These are phyloP conservation scores for Pseudogymnoascus sp. DNA, from an alignment of 2,329 filamentous ascomycete genomes.

Conservation along the genomic window DNA sequence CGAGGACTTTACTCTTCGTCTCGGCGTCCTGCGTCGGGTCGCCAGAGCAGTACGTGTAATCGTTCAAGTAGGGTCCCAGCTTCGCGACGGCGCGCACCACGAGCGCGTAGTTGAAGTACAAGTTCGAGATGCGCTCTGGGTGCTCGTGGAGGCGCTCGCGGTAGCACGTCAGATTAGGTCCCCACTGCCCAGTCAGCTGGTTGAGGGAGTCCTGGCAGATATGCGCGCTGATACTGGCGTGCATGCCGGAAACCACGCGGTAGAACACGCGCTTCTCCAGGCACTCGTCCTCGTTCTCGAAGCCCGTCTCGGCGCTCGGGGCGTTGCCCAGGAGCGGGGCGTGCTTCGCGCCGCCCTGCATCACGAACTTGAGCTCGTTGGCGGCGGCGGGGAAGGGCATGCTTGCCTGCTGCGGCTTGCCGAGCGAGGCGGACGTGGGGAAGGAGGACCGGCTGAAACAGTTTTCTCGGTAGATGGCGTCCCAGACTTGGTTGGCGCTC, in stretches of 20 bases:
- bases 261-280: slow-evolving; percentile 99
- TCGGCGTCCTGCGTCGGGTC: slow-evolving; percentile 69
- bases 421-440: slow-evolving; percentile 49
- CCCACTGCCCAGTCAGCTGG: slow-evolving; percentile 88
- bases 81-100: slow-evolving; percentile 87
- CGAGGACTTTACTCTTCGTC: slow-evolving; percentile 76
- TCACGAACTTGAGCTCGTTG: slow-evolving; percentile 54
- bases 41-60: slow-evolving; percentile 88
- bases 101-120: slow-evolving; percentile 99
- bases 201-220: slow-evolving; percentile 95
- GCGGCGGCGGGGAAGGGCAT: slow-evolving; percentile 39
- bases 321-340: slow-evolving; percentile 41
- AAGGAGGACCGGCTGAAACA: slow-evolving; percentile 73
- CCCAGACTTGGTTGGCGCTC: slow-evolving; percentile 85
- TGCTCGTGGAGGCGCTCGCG: slow-evolving; percentile 72
- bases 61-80: slow-evolving; percentile 67
- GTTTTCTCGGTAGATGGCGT: slow-evolving; percentile 94
- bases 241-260: slow-evolving; percentile 91
- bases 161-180: slow-evolving; percentile 85
- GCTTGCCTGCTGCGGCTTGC: slow-evolving; percentile 35
- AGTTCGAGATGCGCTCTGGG: slow-evolving; percentile 88
- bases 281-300: slow-evolving; percentile 84
- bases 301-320: slow-evolving; percentile 52
- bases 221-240: slow-evolving; percentile 93
- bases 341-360: slow-evolving; percentile 49